These are phyloP conservation scores for Pestalotiopsis sp. DNA, from an alignment of 2,329 filamentous ascomycete species.

Conservation along the genomic window DNA sequence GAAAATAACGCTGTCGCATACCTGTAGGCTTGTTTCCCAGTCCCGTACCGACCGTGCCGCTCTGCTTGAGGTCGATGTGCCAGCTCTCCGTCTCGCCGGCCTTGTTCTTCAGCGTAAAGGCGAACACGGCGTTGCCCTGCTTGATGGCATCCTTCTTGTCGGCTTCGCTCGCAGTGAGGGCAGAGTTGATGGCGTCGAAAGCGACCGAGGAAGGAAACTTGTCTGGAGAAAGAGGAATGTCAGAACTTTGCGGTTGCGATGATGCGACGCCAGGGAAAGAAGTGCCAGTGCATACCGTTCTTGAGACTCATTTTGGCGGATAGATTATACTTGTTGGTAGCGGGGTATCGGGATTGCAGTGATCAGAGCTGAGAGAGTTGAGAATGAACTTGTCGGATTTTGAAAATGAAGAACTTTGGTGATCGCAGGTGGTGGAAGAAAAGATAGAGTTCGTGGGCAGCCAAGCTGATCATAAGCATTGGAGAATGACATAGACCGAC, in stretches of 20 bases:
- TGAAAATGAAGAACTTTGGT: neutral
- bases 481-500: slow-evolving; percentile 12
- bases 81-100: slow-evolving; percentile 80
- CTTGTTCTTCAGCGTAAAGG: slow-evolving; percentile 89
- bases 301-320: slow-evolving; percentile 68
- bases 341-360: neutral
- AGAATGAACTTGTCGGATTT: neutral
- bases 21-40: slow-evolving; percentile 80
- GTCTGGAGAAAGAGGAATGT: slow-evolving; percentile 47
- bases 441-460: neutral
- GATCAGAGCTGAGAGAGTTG: neutral
- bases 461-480: neutral
- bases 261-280: neutral
- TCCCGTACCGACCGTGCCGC: slow-evolving; percentile 80
- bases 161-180: slow-evolving; percentile 68
- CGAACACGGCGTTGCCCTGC: slow-evolving; percentile 83
- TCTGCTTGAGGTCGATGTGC: slow-evolving; percentile 95
- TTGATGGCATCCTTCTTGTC: slow-evolving; percentile 86
- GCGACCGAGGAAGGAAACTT: slow-evolving; percentile 88
- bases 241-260: neutral
- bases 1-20: slow-evolving; percentile 42
- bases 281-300: slow-evolving; percentile 57
- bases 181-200: slow-evolving; percentile 83
- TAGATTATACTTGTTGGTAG: neutral
- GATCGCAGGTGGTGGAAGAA: neutral